Conservation (phyloP, 2,329 filamentous ascomycete genomes). For the Trichoderma sp. region DNA sequence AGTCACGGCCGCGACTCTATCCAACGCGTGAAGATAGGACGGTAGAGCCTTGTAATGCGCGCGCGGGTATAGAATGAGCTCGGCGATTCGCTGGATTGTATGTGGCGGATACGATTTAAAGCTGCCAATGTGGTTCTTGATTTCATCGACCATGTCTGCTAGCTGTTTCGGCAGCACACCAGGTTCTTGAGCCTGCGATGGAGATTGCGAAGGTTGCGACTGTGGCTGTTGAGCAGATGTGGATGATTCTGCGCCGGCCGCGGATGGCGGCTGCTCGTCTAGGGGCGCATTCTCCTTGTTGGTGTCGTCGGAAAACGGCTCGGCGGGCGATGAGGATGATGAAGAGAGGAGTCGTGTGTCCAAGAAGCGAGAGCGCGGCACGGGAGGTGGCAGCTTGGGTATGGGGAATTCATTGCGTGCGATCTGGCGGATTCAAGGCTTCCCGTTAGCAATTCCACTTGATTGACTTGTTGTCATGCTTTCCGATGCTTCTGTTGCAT, state of each 20-base stretch:
- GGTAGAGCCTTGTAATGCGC: slow-evolving; percentile 78
- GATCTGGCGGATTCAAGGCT: slow-evolving; percentile 51
- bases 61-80: slow-evolving; percentile 75
- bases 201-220: background rate
- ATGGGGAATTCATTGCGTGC: slow-evolving; percentile 72
- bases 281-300: slow-evolving; percentile 67
- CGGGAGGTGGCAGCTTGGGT: slow-evolving; percentile 53
- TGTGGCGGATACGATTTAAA: slow-evolving; percentile 81
- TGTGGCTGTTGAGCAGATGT: background rate
- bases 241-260: background rate
- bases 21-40: slow-evolving; percentile 84
- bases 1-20: slow-evolving; percentile 86
- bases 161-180: slow-evolving; percentile 62
- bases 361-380: slow-evolving; percentile 39
- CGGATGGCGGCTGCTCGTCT: slow-evolving; percentile 29
- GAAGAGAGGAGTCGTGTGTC: slow-evolving; percentile 45
- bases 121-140: slow-evolving; percentile 59
- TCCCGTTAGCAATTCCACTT: background rate
- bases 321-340: slow-evolving; percentile 44
- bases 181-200: slow-evolving; percentile 30
- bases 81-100: slow-evolving; percentile 86
- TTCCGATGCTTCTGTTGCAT: background rate
- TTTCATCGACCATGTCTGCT: slow-evolving; percentile 58
- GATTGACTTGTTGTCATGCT: background rate
- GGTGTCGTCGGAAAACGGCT: slow-evolving; percentile 50